These are phyloP conservation scores for Teratosphaeria pseudoeucalypti DNA, from an alignment of 2,329 filamentous ascomycete genomes.

Conservation along the genomic window DNA sequence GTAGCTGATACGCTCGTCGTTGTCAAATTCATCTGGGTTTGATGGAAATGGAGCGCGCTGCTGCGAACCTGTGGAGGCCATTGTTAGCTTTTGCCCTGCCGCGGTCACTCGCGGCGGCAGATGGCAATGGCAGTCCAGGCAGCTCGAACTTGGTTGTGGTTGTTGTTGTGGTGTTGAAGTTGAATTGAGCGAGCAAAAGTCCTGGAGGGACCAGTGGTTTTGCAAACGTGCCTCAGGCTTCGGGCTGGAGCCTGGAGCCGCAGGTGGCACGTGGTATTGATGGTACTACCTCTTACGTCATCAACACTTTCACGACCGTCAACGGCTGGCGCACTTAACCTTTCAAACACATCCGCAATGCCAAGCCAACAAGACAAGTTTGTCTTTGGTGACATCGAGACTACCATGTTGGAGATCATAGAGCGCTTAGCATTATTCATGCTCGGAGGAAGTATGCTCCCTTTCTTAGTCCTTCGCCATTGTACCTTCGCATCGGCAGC, in stretches of 20 bases:
- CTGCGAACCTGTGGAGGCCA: neutral
- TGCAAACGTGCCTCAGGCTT: neutral
- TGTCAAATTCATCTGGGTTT: conserved; percentile 58
- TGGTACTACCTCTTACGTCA: neutral
- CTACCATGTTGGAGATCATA: neutral
- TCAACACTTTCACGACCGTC: neutral
- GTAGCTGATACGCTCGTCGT: conserved; percentile 74
- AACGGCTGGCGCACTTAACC: neutral
- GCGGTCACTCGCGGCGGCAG: neutral
- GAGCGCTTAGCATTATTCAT: neutral
- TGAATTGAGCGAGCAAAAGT: neutral
- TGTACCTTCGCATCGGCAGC: neutral
- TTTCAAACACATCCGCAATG: neutral
- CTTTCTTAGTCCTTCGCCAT: neutral
- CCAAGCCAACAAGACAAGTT: neutral
- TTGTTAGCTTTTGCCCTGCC: neutral
- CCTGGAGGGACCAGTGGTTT: neutral
- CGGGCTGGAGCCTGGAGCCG: too few species aligned
- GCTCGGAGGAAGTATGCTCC: neutral
- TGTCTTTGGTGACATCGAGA: neutral
- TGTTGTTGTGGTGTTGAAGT: neutral
- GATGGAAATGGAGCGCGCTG: conserved; percentile 35
- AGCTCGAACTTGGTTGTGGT: neutral
- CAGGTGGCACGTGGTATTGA: neutral
- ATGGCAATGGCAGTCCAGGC: neutral